Conservation (phyloP, 495 filamentous ascomycete species). For the Venustampulla echinocandica region DNA sequence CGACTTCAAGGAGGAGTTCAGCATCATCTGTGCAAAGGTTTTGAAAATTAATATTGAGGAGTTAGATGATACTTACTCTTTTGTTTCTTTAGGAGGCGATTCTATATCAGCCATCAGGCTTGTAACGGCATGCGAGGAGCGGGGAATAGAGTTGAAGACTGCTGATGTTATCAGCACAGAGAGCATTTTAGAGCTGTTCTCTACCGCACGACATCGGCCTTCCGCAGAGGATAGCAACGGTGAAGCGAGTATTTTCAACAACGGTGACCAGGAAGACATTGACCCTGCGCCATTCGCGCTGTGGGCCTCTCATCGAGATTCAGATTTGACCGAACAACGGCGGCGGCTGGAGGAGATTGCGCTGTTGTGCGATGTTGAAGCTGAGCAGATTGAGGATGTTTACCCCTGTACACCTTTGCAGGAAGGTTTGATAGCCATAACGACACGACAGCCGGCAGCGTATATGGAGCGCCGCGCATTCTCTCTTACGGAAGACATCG, state of each 20-base stretch:
- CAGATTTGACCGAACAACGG: neutral
- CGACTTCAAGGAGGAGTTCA: neutral
- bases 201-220: neutral
- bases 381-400: conserved; percentile 46
- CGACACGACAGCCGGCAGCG: conserved; percentile 38
- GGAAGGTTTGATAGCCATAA: conserved; percentile 57
- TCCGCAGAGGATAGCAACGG: neutral
- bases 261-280: neutral
- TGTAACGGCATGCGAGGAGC: neutral
- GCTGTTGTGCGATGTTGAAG: neutral
- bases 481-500: conserved; percentile 30
- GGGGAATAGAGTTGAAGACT: neutral
- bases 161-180: neutral
- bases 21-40: neutral
- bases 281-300: neutral
- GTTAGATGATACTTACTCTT: neutral
- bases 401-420: conserved; percentile 66
- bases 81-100: neutral
- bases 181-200: neutral
- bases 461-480: conserved; percentile 32
- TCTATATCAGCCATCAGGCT: neutral
- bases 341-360: conserved; percentile 1
- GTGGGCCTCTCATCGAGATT: neutral
- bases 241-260: neutral
- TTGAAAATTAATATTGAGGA: neutral